These are phyloP conservation scores for Cyclocybe cylindracea DNA, from an alignment of 768 basidiomycete species.

Conservation along the genomic window DNA sequence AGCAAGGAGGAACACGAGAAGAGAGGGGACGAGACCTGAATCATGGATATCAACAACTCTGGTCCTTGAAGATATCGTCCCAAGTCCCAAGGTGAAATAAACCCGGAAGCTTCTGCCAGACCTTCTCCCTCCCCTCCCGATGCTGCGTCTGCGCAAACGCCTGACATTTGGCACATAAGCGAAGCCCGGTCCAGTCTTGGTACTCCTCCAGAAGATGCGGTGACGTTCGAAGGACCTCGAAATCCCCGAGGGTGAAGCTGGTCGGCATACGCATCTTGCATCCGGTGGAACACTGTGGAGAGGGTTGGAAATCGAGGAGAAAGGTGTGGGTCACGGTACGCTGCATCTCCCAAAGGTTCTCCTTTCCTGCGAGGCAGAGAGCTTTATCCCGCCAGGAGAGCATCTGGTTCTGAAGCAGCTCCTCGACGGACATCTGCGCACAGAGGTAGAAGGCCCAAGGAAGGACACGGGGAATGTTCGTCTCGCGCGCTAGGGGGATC, in stretches of 20 bases:
- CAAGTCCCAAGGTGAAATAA: conserved; percentile 40
- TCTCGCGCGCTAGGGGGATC: conserved; percentile 7
- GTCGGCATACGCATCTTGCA: conserved; percentile 17
- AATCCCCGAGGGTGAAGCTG: conserved; percentile 23
- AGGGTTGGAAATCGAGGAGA: conserved; percentile 34
- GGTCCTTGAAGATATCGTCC: conserved; percentile 37
- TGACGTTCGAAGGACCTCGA: conserved; percentile 32
- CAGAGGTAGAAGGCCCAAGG: conserved; percentile 50
- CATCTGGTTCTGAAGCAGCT: conserved; percentile 32
- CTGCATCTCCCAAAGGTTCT: conserved; percentile 36
- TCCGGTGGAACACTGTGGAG: conserved; percentile 24
- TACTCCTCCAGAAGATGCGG: conserved; percentile 42
- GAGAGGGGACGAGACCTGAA: not conserved
- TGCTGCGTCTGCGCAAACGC: conserved; percentile 27
- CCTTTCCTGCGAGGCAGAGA: conserved; percentile 25
- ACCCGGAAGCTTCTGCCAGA: conserved; percentile 25
- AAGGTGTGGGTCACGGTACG: conserved; percentile 37
- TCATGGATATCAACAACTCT: conserved; percentile 24
- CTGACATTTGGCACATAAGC: conserved; percentile 34
- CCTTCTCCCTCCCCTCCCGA: too few species aligned
- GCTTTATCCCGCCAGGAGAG: conserved; percentile 45
- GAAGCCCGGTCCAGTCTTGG: conserved; percentile 31
- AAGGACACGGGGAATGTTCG: conserved; percentile 41
- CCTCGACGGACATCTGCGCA: conserved; percentile 36
- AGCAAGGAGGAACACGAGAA: too few species aligned